These are phyloP conservation scores for Saccharum officinarum DNA, from an alignment of 176 grass and related monocot genomes.

Conservation along the genomic window DNA sequence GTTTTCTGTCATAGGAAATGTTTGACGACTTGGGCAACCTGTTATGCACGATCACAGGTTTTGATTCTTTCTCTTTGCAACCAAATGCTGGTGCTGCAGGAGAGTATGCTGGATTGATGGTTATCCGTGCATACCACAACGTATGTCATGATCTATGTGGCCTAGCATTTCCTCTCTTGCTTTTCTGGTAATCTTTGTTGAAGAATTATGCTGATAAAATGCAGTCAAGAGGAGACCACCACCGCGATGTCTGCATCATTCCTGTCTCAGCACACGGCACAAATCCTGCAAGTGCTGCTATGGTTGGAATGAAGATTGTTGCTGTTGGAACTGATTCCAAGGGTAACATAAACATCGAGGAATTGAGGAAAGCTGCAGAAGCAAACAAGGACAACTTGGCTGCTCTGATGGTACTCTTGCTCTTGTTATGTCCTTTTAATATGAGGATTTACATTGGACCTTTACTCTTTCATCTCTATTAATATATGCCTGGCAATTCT, in stretches of 20 bases:
- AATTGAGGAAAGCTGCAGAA: slow-evolving; percentile 90
- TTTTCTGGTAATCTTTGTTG: slow-evolving; percentile 39
- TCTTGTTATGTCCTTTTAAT: neutral
- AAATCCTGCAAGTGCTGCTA: slow-evolving; percentile 98
- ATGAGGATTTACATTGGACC: slow-evolving; percentile 7
- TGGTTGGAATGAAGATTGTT: slow-evolving; percentile 99
- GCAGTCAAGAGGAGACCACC: slow-evolving; percentile 85
- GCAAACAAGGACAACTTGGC: slow-evolving; percentile 89
- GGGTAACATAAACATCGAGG: slow-evolving; percentile 98
- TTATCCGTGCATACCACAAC: slow-evolving; percentile 90
- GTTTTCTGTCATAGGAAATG: slow-evolving; percentile 75
- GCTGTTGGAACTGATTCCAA: slow-evolving; percentile 96
- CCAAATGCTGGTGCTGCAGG: slow-evolving; percentile 98
- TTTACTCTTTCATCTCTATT: slow-evolving; percentile 21
- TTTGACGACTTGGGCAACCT: slow-evolving; percentile 92
- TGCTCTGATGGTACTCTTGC: slow-evolving; percentile 84
- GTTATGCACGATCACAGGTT: slow-evolving; percentile 85
- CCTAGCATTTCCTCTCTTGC: neutral
- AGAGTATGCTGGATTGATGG: slow-evolving; percentile 99
- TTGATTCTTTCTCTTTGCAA: slow-evolving; percentile 99
- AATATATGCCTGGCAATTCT: neutral
- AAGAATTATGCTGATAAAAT: slow-evolving; percentile 30
- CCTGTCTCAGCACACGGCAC: slow-evolving; percentile 97
- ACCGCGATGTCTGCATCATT: slow-evolving; percentile 98
- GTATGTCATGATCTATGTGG: slow-evolving; percentile 38